A percentile compares a stretch with the other conserved stretches of the same genome.
Conservation (phyloP, 306 rosid species). For the Nissolia schottii region DNA sequence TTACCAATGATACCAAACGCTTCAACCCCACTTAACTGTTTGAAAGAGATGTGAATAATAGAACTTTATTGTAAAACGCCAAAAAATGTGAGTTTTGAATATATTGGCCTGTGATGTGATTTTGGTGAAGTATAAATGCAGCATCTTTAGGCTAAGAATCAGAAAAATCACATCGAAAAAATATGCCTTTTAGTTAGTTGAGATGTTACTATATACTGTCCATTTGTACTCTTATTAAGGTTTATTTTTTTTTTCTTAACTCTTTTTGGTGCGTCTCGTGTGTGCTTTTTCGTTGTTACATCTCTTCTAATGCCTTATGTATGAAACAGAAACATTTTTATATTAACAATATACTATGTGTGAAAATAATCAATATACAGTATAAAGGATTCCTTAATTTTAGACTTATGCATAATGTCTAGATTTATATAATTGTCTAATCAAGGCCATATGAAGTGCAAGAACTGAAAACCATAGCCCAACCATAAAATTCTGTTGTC, state of each 20-base stretch:
- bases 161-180: conserved; percentile 22
- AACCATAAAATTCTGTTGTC: conserved; percentile 23
- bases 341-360: neutral
- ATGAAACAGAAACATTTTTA: too few species aligned
- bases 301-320: neutral
- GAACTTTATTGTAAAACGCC: neutral
- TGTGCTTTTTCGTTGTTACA: neutral
- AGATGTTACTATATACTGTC: conserved; percentile 23
- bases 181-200: conserved; percentile 28
- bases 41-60: neutral
- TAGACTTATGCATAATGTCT: too few species aligned
- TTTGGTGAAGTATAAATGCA: conserved; percentile 28
- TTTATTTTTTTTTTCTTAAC: neutral
- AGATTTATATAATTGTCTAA: too few species aligned
- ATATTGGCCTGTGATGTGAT: neutral
- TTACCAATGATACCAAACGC: conserved; percentile 13
- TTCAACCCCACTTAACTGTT: conserved; percentile 8
- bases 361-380: too few species aligned
- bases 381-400: neutral
- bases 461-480: conserved; percentile 35
- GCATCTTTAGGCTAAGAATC: conserved; percentile 18
- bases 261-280: neutral
- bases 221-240: neutral
- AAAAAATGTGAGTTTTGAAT: conserved; percentile 21
- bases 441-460: conserved; percentile 17